Evolutionary conservation across 1,139 yeast genomes (phyloP).

Genomic region (Hyphopichia fennica): DNA sequence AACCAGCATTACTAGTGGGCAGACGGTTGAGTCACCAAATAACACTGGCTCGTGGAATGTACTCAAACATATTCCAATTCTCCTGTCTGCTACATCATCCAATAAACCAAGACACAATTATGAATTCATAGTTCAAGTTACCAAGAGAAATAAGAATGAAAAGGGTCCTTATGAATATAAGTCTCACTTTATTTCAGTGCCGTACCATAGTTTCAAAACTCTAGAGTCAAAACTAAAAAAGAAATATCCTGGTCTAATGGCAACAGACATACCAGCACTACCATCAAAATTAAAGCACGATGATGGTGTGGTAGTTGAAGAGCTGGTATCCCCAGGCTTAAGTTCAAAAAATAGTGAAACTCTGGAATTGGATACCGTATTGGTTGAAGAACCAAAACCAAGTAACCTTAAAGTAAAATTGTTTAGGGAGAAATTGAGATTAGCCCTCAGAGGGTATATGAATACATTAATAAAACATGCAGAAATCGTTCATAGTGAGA

Average conservation of each 20-base stretch:
- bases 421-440: slow-evolving; percentile 63
- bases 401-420: slow-evolving; percentile 8
- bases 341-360: slow-evolving; percentile 7
- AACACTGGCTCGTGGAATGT: slow-evolving; percentile 23
- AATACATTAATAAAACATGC: slow-evolving; percentile 50
- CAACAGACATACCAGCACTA: slow-evolving; percentile 54
- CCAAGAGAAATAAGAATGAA: slow-evolving; percentile 18
- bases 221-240: slow-evolving; percentile 53
- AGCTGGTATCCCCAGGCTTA: background rate
- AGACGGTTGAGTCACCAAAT: slow-evolving; percentile 1
- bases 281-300: slow-evolving; percentile 55
- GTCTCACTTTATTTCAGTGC: slow-evolving; percentile 53
- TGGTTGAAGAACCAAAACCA: slow-evolving; percentile 8
- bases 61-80: slow-evolving; percentile 13
- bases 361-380: background rate
- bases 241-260: slow-evolving; percentile 67
- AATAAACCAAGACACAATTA: slow-evolving; percentile 32
- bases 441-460: slow-evolving; percentile 74
- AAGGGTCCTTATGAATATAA: slow-evolving; percentile 15
- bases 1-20: slow-evolving; percentile 6
- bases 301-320: slow-evolving; percentile 18
- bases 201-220: slow-evolving; percentile 64
- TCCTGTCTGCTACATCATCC: slow-evolving; percentile 15
- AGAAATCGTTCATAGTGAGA: slow-evolving; percentile 54
- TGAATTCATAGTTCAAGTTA: slow-evolving; percentile 46